Base-by-base conservation (phyloP, 257 asterid species). In the Parsonsia alboflavescens region DNA sequence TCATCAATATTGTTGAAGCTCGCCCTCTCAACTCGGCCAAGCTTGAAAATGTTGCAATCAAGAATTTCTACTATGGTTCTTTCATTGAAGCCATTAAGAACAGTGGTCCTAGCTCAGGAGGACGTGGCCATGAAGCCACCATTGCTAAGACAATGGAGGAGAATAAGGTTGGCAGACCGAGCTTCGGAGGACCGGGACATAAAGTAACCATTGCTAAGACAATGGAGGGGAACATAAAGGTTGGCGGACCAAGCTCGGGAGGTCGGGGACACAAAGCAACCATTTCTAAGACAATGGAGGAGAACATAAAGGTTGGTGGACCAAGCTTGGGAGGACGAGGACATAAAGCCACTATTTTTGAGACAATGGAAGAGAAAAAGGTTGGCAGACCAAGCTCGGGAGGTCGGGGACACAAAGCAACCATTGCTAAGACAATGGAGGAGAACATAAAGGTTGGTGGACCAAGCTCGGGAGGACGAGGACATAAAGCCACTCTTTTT, bases 321-420 rank as follows among this genome's bases (percentile, higher is more conserved):
- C 79, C 79, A 1, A 76, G 79, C 52, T 24, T 63, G 21, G 70
- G 79, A 1, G 79, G 79, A 50, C 15, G 4, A 5, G 75, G 79
- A 21, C 75, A 76, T 22, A 9, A 0, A 33, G 59, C 50, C 4
- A 42, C 69, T 7, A 41, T 57, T 19, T 56, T 15, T 56, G 7
- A 0, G 15, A 10, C 28, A 0, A 12, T 68, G 19, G 39, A 33
- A 33, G 39, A 33, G 39, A 33, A 33, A n/a, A 58, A 76, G 36
- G 7, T 22, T 0, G 41, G 48, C 2, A 75, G 79, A n/a, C 79
- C 79, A 1, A 76, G 79, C 52, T 24, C 70, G 21, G 70, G 79
- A 1, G 79, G 79, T 39, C 15, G 4, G 10, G 75, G 79, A 21
- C 75, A 76, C 13, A 9, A 0, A 33, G 59, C 50, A 1, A 42